Evolutionary conservation across 805 yeast species (phyloP).

Genomic region (Pichia gijzeniarum): DNA sequence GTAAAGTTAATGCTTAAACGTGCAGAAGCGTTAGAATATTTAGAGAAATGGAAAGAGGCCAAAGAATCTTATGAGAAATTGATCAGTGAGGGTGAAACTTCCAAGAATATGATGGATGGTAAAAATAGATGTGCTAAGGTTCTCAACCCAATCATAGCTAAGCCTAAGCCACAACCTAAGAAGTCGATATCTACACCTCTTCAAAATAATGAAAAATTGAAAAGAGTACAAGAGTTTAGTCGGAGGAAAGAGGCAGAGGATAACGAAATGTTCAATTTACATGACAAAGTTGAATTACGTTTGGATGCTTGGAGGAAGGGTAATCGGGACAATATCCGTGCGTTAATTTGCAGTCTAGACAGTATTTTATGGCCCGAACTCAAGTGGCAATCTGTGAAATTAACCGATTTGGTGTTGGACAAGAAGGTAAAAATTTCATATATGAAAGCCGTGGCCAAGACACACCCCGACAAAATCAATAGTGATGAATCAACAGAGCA

Average conservation of each 20-base stretch:
- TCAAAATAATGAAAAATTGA: constrained; percentile 36
- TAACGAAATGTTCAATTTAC: constrained; percentile 50
- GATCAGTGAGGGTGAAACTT: constrained; percentile 61
- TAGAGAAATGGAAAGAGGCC: constrained; percentile 66
- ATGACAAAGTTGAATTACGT: constrained; percentile 53
- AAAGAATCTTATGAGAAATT: constrained; percentile 53
- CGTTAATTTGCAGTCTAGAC: constrained; percentile 64
- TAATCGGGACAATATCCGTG: constrained; percentile 76
- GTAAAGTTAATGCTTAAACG: constrained; percentile 57
- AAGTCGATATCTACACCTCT: constrained; percentile 21
- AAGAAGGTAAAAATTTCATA: constrained; percentile 83
- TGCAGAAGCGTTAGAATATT: constrained; percentile 80
- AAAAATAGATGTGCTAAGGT: constrained; percentile 69
- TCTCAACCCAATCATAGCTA: constrained; percentile 52
- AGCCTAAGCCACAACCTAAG: too few species aligned
- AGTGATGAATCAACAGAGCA: constrained; percentile 54
- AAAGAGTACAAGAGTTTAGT: constrained; percentile 44
- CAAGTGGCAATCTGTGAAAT: constrained; percentile 59
- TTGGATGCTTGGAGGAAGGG: constrained; percentile 63
- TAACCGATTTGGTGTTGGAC: constrained; percentile 77
- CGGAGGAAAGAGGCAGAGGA: constrained; percentile 42
- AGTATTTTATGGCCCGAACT: constrained; percentile 59
- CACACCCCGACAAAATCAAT: constrained; percentile 80
- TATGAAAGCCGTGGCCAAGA: constrained; percentile 71
- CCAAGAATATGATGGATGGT: constrained; percentile 66